phyloP scores from a whole-genome alignment of 2,329 filamentous ascomycete species.

The Dothideomycetes sp. region DNA sequence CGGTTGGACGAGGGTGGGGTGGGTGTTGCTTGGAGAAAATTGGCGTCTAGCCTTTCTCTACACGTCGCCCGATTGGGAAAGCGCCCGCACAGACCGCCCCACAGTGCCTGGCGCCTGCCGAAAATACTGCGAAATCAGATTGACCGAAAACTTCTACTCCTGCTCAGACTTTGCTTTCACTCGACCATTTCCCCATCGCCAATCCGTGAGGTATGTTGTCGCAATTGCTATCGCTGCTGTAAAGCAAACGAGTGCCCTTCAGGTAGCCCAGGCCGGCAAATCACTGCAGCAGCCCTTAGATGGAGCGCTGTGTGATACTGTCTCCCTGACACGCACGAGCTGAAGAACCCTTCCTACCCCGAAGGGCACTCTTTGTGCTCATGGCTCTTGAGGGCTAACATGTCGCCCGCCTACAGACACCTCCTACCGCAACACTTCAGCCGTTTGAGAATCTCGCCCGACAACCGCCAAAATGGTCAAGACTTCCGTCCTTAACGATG shows the following conservation, averaged over 20 bases:
- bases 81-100: conserved; percentile 10
- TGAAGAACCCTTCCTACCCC: conserved; percentile 54
- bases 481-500: conserved; percentile 99
- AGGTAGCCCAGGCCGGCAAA: conserved; percentile 41
- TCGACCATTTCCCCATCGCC: conserved; percentile 12
- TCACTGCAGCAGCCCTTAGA: conserved; percentile 24
- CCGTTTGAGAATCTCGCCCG: conserved; percentile 72
- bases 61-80: conserved; percentile 4
- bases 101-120: conserved; percentile 1
- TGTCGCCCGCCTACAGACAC: conserved; percentile 42
- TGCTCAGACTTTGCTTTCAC: not conserved
- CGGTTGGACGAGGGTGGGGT: conserved; percentile 5
- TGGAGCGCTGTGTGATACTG: conserved; percentile 34
- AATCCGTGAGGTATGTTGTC: conserved; percentile 28
- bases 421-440: conserved; percentile 44
- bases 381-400: conserved; percentile 57
- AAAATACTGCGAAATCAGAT: conserved; percentile 11
- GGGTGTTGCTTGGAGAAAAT: not conserved
- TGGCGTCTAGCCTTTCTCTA: conserved; percentile 10
- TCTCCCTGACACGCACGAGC: conserved; percentile 45
- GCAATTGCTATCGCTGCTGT: not conserved
- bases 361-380: conserved; percentile 61
- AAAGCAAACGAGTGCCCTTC: conserved; percentile 37
- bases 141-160: conserved; percentile 15
- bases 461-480: conserved; percentile 85